A percentile compares a stretch with the other conserved stretches of the same genome.
These are phyloP conservation scores for Thecaphora frezii DNA, from an alignment of 1,284 basidiomycete species.

Conservation along the genomic window DNA sequence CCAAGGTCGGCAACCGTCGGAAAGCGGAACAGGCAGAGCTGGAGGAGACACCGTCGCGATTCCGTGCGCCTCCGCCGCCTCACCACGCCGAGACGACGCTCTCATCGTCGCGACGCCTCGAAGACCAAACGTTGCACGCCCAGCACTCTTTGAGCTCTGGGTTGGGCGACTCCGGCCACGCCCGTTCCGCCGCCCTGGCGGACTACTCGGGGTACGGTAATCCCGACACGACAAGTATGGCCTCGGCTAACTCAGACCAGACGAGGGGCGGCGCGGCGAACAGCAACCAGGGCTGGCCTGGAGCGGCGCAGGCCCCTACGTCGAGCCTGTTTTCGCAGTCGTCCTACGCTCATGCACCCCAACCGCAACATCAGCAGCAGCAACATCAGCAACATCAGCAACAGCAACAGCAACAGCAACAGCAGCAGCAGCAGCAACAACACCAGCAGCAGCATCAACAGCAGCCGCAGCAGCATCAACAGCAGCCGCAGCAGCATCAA, in stretches of 20 bases:
- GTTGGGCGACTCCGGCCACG: conserved; percentile 11
- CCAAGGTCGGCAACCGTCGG: conserved; percentile 8
- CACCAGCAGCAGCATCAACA: conserved; percentile 3
- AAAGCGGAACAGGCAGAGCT: conserved; percentile 35
- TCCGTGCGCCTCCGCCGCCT: conserved; percentile 16
- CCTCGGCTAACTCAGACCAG: conserved; percentile 15
- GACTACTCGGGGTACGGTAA: conserved; percentile 24
- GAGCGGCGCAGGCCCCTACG: background rate
- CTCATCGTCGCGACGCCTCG: background rate
- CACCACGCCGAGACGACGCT: background rate
- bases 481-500: background rate
- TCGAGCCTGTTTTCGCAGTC: background rate
- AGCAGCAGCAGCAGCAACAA: conserved; percentile 4
- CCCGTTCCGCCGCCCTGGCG: conserved; percentile 14
- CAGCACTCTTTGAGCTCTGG: conserved; percentile 25
- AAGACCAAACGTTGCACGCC: background rate
- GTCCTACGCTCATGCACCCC: background rate
- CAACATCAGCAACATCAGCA: conserved; percentile 7
- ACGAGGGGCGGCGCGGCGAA: conserved; percentile 1
- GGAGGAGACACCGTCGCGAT: conserved; percentile 31
- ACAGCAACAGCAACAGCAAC: conserved; percentile 18
- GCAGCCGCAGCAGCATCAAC: background rate
- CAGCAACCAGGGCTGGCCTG: background rate
- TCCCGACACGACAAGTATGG: conserved; percentile 26
- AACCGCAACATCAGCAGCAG: conserved; percentile 21